Evolutionary conservation across 768 basidiomycete genomes (phyloP), one percentile per base, ranked within the genome.

Genomic region (Solioccasus polychromus): DNA sequence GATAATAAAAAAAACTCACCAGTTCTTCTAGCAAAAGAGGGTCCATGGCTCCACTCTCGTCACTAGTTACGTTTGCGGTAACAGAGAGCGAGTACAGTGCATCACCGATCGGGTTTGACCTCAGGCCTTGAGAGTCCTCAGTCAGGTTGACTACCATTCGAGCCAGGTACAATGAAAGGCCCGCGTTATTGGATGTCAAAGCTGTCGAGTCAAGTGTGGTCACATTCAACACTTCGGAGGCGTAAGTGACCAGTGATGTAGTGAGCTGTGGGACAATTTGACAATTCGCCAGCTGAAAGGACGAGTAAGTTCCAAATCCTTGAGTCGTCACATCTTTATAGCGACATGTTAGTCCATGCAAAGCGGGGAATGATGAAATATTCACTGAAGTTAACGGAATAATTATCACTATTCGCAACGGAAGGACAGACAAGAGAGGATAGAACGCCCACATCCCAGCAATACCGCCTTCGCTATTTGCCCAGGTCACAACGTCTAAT

Each of bases 381-480:
- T 44, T 34, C 8, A 51, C 49, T 24, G n/a, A 51, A 47, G 10
- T 9, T 28, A 15, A 38, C 17, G 22, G 26, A 47, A 14, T 30
- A 19, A 14, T 47, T 15, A 5, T 41, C 26, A 19, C 28, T 11
- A 18, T 44, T 29, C 17, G 22, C 12, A 9, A 39, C 9, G 18
- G 45, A 46, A 15, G 43, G 53, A n/a, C 50, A 54, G 6, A 51
- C 38, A n/a, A 54, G 19, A 25, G 50, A 48, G 8, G 42, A 29
- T 15, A 52, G 26, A 20, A 51, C 17, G 11, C 37, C 46, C 15
- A 14, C 7, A 8, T 48, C 7, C 14, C 10, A 10, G 18, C 26
- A 4, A 23, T 3, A 5, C 26, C 19, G 19, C 18, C 26, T 12
- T 12, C 7, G 28, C 28, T 12, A 39, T 40, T 43, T 9, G 32